Percentiles rank a stretch among this genome's conserved stretches.
phyloP scores from a whole-genome alignment of 1,284 basidiomycete genomes.

The Ustilago loliicola region DNA sequence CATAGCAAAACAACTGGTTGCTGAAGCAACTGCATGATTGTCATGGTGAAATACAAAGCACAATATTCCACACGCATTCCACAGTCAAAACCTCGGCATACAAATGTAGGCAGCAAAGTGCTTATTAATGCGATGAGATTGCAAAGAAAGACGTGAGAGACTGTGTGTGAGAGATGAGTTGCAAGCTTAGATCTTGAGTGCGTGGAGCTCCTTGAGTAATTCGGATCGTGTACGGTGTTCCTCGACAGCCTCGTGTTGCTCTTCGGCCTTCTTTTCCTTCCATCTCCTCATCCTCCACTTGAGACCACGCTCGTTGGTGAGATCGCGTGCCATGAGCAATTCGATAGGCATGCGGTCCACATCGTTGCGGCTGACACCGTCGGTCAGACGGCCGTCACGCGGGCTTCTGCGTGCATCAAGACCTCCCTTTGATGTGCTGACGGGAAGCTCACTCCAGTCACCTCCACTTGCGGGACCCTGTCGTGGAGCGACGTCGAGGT shows the following conservation, averaged over 20 bases:
- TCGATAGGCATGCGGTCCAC: slow-evolving; percentile 68
- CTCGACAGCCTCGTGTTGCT: slow-evolving; percentile 29
- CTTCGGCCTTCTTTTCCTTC: slow-evolving; percentile 48
- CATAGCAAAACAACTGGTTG: slow-evolving; percentile 33
- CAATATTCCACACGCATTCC: neutral
- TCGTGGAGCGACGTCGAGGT: slow-evolving; percentile 64
- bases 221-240: slow-evolving; percentile 20
- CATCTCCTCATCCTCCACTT: slow-evolving; percentile 66
- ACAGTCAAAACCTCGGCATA: neutral
- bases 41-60: neutral
- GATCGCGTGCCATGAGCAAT: slow-evolving; percentile 65
- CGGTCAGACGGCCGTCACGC: slow-evolving; percentile 40
- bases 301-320: slow-evolving; percentile 62
- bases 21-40: slow-evolving; percentile 21
- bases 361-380: slow-evolving; percentile 48
- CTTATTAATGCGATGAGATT: slow-evolving; percentile 17
- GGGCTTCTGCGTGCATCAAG: slow-evolving; percentile 34
- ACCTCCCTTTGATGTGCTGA: slow-evolving; percentile 20
- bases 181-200: slow-evolving; percentile 45
- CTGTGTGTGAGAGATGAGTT: neutral
- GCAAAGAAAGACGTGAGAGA: slow-evolving; percentile 3
- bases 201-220: slow-evolving; percentile 61
- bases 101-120: neutral
- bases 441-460: slow-evolving; percentile 54
- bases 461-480: slow-evolving; percentile 63